Conservation (phyloP, 139 green algal species). For the Chlorella sp. region DNA sequence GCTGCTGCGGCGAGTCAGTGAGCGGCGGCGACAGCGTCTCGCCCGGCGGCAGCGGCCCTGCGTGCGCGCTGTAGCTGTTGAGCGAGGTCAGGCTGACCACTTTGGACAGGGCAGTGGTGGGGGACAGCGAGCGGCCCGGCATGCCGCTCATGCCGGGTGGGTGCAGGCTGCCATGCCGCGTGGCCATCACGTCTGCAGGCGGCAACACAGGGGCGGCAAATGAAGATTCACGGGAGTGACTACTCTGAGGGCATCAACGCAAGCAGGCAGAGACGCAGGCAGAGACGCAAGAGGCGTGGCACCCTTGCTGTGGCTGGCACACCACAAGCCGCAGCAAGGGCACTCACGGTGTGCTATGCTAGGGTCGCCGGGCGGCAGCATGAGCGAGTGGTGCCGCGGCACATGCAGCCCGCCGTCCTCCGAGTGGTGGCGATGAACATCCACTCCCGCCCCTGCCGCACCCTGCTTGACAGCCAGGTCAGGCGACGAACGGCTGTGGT, state of each 20-base stretch:
- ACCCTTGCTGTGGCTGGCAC: no score
- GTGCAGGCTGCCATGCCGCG: constrained; percentile 7
- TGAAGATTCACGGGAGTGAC: no score
- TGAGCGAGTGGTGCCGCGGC: not conserved
- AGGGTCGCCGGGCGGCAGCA: not conserved
- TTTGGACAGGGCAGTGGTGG: constrained; percentile 37
- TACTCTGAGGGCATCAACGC: no score
- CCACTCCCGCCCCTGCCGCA: not conserved
- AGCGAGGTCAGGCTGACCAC: constrained; percentile 32
- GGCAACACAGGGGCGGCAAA: no score
- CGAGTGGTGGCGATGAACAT: not conserved
- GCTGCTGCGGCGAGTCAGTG: constrained; percentile 30
- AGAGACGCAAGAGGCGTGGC: not conserved
- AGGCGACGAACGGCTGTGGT: constrained; percentile 36
- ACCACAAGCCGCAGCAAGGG: not conserved
- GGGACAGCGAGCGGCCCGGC: constrained; percentile 23
- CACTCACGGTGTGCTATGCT: constrained; percentile 4
- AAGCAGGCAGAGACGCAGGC: no score
- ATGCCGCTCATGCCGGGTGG: not conserved
- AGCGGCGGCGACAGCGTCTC: constrained; percentile 29
- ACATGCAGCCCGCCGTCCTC: not conserved
- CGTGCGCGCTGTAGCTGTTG: constrained; percentile 24
- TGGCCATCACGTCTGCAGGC: constrained; percentile 1
- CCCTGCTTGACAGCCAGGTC: constrained; percentile 30
- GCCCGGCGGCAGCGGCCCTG: constrained; percentile 10